Evolutionary conservation across 495 filamentous ascomycete genomes (phyloP).

Genomic region (Penicillium egyptiacum): DNA sequence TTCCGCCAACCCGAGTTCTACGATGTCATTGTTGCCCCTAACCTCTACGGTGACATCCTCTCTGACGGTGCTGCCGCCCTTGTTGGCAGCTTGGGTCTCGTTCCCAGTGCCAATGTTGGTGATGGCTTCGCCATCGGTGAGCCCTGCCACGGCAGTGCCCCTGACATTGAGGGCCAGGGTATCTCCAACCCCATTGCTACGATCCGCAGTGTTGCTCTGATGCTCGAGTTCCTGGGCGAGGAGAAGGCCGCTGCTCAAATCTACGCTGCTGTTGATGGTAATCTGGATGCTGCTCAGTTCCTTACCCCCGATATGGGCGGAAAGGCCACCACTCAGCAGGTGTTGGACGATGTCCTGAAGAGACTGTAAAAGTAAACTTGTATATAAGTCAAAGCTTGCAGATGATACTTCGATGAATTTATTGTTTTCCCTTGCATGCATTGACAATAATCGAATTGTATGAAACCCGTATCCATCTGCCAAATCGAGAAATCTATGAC

Average conservation of each 20-base stretch:
- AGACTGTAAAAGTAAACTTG: slow-evolving; percentile 59
- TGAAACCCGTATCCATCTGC: not conserved
- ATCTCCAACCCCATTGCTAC: slow-evolving; percentile 98
- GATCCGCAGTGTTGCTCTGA: slow-evolving; percentile 83
- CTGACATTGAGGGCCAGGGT: slow-evolving; percentile 88
- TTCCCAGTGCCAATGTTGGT: slow-evolving; percentile 95
- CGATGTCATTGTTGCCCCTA: slow-evolving; percentile 97
- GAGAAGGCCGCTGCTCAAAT: slow-evolving; percentile 82
- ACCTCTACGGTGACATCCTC: slow-evolving; percentile 96
- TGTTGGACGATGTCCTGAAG: slow-evolving; percentile 84
- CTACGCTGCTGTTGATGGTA: slow-evolving; percentile 88
- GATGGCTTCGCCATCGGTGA: slow-evolving; percentile 95
- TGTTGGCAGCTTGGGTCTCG: slow-evolving; percentile 89
- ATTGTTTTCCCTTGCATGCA: not conserved
- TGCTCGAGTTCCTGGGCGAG: slow-evolving; percentile 93
- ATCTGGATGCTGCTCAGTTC: slow-evolving; percentile 77
- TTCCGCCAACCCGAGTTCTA: slow-evolving; percentile 92
- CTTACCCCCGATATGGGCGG: slow-evolving; percentile 92
- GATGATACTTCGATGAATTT: slow-evolving; percentile 6
- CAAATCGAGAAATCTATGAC: slow-evolving; percentile 5
- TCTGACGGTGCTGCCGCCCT: slow-evolving; percentile 94
- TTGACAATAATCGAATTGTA: not conserved
- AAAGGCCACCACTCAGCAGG: slow-evolving; percentile 81
- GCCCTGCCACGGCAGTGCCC: slow-evolving; percentile 94
- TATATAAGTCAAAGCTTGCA: slow-evolving; percentile 19